phyloP scores from a whole-genome alignment of 371 early-diverging fungal genomes.

The Circinella minor region DNA sequence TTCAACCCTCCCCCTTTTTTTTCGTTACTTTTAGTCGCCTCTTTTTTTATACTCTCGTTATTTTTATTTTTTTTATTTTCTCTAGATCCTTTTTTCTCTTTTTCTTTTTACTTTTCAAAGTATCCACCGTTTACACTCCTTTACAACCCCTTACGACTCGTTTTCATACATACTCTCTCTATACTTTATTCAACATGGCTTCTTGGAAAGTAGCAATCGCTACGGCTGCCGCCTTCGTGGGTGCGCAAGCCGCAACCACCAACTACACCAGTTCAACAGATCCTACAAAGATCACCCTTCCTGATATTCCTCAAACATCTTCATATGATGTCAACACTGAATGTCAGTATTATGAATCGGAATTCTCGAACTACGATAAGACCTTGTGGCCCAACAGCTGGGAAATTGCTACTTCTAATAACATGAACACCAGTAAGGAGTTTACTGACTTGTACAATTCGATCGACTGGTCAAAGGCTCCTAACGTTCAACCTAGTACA shows the following conservation, averaged over 20 bases:
- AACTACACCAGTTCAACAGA: constrained; percentile 31
- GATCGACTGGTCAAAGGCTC: constrained; percentile 50
- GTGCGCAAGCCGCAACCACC: constrained; percentile 27
- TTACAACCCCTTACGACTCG: constrained; percentile 18
- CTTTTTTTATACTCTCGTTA: constrained; percentile 4
- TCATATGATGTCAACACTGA: constrained; percentile 24
- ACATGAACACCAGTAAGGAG: constrained; percentile 36
- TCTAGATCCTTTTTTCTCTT: constrained; percentile 9
- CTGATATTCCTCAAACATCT: constrained; percentile 52
- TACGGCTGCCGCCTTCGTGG: constrained; percentile 17
- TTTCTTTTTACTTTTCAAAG: constrained; percentile 9
- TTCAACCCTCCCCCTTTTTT: background rate
- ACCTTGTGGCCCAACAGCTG: constrained; percentile 34
- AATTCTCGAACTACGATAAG: constrained; percentile 13
- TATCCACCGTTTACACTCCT: constrained; percentile 1
- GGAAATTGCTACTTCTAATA: constrained; percentile 35
- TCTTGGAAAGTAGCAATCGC: constrained; percentile 21
- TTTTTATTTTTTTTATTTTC: constrained; percentile 6
- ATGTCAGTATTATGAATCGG: constrained; percentile 25
- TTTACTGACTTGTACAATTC: constrained; percentile 33
- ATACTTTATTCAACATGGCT: constrained; percentile 11
- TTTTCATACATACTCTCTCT: background rate
- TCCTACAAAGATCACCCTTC: constrained; percentile 31
- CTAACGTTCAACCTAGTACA: constrained; percentile 33
- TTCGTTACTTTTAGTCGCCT: constrained; percentile 2